Base-by-base conservation (phyloP, 2,329 filamentous ascomycete species). In the Neonectria magnoliae region DNA sequence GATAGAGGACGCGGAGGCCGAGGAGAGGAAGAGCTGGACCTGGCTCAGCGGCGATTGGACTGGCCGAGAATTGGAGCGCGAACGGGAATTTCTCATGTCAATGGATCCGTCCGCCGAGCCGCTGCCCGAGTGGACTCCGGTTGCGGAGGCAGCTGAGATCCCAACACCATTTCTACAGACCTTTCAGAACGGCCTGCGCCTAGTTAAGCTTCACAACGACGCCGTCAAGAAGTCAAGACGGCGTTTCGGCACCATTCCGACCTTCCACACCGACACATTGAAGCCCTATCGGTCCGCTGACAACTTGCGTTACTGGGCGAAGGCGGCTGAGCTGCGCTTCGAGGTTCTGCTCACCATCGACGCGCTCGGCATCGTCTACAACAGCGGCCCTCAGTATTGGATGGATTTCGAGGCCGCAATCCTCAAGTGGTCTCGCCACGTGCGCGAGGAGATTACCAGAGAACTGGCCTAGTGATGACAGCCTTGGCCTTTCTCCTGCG, bases 201-300 rank as follows among this genome's bases (percentile, higher is more conserved):
- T 99, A 2, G 90, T 98, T 33, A 89, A 90, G 71, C 87, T 98
- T 68, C 96, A 99, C 84, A 99, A 99, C 77, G 90, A 91, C 14
- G 89, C 93, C 0, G 92, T 99, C 33, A 89, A 89, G 75, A 93
- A 93, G 76, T 98, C 94, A 22, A 90, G 91, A 75, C 87, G 93
- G 31, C 92, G 92, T 8, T 98, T 98, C 76, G 94, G 94, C 57
- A 88, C 93, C 67, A 98, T 99, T 76, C 93, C 93, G 62, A 87
- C 87, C 10, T 98, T 91, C 78, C 96, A 98, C 78, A 90, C 90
- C n/a, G 94, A 99, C 78, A 95, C 96, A 10, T 90, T 89, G 65
- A 98, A 98, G 80, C 96, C 96, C 0, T 99, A 99, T 78, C 91
- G 96, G 53, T 91, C 91, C 67, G 93, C 94, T 3, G 96, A 99